Conservation (phyloP, 2,329 filamentous ascomycete species). For the Penicillium sp. region DNA sequence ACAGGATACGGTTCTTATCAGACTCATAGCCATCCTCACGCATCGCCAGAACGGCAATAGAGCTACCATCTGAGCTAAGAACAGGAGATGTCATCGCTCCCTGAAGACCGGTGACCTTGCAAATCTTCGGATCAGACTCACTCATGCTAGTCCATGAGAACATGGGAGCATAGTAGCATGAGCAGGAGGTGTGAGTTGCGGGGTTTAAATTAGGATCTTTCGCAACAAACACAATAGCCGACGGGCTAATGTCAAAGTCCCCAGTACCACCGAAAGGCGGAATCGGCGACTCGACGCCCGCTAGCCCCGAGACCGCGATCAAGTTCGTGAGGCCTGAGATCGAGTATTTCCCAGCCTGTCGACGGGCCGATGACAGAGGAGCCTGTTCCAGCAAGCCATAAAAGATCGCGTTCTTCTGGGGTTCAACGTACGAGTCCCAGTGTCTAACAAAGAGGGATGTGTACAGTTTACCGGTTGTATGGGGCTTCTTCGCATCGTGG, state of each 20-base stretch:
- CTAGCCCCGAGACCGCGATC: slow-evolving; percentile 38
- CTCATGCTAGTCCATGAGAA: slow-evolving; percentile 41
- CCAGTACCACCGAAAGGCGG: slow-evolving; percentile 48
- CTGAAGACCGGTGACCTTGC: slow-evolving; percentile 34
- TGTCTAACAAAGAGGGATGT: slow-evolving; percentile 53
- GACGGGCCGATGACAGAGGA: slow-evolving; percentile 36
- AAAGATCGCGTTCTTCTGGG: slow-evolving; percentile 51
- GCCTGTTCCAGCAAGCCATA: slow-evolving; percentile 47
- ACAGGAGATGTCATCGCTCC: slow-evolving; percentile 48
- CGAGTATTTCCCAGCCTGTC: slow-evolving; percentile 38
- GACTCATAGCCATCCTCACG: slow-evolving; percentile 47
- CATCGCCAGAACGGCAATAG: slow-evolving; percentile 46
- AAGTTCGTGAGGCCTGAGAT: slow-evolving; percentile 46
- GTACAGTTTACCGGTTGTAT: slow-evolving; percentile 49
- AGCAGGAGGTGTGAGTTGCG: slow-evolving; percentile 47
- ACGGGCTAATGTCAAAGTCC: slow-evolving; percentile 47
- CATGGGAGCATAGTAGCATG: slow-evolving; percentile 46
- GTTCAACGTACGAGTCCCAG: slow-evolving; percentile 52
- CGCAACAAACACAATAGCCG: slow-evolving; percentile 46
- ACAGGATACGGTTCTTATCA: slow-evolving; percentile 46
- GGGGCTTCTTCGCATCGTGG: slow-evolving; percentile 47
- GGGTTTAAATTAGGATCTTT: slow-evolving; percentile 47
- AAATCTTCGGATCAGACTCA: slow-evolving; percentile 30
- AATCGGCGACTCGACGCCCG: slow-evolving; percentile 47
- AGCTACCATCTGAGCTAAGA: slow-evolving; percentile 44